Evolutionary conservation across 805 yeast genomes (phyloP), one percentile per base, ranked within the genome.

Genomic region (Maudiozyma turicensis): DNA sequence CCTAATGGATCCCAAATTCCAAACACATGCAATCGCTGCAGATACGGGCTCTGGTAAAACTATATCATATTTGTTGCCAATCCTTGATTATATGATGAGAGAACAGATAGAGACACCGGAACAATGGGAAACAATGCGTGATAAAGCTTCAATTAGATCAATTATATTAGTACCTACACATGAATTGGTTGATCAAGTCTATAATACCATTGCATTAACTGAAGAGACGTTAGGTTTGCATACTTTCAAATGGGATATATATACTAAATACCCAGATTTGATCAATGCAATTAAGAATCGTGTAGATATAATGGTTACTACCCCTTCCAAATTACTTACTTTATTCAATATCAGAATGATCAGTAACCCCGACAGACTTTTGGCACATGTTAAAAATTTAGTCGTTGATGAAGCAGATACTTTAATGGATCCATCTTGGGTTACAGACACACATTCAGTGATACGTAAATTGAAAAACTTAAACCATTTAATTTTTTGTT

Each of bases 11-110:
- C 64, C 63, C 7, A 68, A 72, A 50, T 58, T 81, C 45, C 80
- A 81, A 54, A 75, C 82, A 0, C 87, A 79, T 70, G 79, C 93
- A 2, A 66, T 91, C 48, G 97, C 98, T 0, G 96, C 97, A 3
- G 98, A 93, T 63, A 91, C 99, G 0, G 99, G 99, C 0, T 84
- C 95, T 0, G 99, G 99, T 8, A 91, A 91, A 62, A 91, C 99
- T 0, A 81, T 95, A 81, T 89, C 97, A 0, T 91, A 90, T 60
- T 61, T 93, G 52, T 80, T 85, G 0, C 90, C 96, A 0, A 53
- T 91, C 35, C 54, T 90, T 38, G 84, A 87, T 44, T 79, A 77
- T 53, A 65, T 90, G 53, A 77, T 80, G 51, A 81, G 82, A 50
- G 79, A 76, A 46, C 81, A 82, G 49, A 50, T 64, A 2, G 71